Conservation (phyloP, 345 rosid genomes). For the Eucalyptus albens region DNA sequence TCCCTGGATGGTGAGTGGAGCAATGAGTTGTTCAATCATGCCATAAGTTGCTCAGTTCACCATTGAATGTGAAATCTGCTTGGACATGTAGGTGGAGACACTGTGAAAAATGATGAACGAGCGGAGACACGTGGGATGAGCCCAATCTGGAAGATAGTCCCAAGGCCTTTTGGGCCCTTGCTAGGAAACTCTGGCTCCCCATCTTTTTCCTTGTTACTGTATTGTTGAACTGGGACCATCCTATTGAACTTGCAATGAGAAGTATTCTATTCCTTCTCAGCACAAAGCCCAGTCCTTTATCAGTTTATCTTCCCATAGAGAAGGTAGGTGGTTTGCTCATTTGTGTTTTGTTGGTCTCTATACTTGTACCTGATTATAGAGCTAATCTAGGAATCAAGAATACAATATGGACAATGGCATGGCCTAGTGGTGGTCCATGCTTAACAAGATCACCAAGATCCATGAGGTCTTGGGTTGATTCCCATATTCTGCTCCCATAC, state of each 20-base stretch:
- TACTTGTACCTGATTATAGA: neutral
- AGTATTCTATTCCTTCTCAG: constrained; percentile 22
- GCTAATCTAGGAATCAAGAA: neutral
- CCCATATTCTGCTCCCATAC: neutral
- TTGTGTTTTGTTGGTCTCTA: neutral
- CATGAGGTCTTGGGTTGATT: neutral
- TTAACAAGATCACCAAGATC: neutral
- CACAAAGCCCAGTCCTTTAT: constrained; percentile 37
- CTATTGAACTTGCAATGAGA: constrained; percentile 8
- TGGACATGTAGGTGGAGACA: constrained; percentile 10
- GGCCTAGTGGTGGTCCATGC: neutral
- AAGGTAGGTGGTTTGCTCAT: constrained; percentile 13
- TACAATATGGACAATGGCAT: neutral
- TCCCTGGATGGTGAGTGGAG: neutral
- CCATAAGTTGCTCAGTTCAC: neutral
- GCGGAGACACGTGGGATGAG: neutral
- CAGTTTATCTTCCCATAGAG: constrained; percentile 34
- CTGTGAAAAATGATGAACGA: constrained; percentile 8
- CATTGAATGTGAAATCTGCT: neutral
- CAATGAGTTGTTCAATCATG: neutral
- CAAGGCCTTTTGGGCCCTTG: constrained; percentile 5
- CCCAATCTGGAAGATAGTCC: constrained; percentile 2
- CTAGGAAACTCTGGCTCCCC: constrained; percentile 36
- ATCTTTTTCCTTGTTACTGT: constrained; percentile 20
- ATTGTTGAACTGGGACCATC: constrained; percentile 22